Conservation (phyloP, 805 yeast genomes). For the Wickerhamomyces sydowiorum region DNA sequence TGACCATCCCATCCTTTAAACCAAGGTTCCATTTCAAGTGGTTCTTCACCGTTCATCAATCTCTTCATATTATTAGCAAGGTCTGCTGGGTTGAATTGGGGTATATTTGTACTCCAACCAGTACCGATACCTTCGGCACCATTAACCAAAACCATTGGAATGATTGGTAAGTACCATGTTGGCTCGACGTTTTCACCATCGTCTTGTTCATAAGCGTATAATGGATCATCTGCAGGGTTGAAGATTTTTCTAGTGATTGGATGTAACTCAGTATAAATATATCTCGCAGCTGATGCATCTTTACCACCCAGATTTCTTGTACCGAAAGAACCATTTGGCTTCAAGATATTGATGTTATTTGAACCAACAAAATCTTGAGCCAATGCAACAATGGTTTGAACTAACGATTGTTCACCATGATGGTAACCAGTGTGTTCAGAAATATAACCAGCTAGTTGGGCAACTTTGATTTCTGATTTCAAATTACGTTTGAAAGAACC, state of each 20-base stretch:
- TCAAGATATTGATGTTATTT: conserved; percentile 76
- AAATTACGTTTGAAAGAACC: conserved; percentile 83
- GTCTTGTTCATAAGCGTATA: conserved; percentile 77
- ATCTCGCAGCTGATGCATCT: conserved; percentile 97
- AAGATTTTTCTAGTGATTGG: conserved; percentile 73
- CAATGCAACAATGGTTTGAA: conserved; percentile 85
- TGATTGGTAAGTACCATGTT: conserved; percentile 88
- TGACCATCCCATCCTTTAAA: conserved; percentile 92
- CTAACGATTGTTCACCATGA: conserved; percentile 87
- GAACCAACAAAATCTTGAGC: conserved; percentile 93
- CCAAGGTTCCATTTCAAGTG: conserved; percentile 84
- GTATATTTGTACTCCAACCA: conserved; percentile 95
- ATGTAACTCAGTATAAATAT: conserved; percentile 81
- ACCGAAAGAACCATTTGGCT: conserved; percentile 95
- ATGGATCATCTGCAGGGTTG: conserved; percentile 72
- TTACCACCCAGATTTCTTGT: conserved; percentile 96
- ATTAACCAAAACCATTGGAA: conserved; percentile 92
- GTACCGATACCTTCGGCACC: conserved; percentile 99
- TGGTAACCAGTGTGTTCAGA: conserved; percentile 89
- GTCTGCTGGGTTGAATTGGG: conserved; percentile 84
- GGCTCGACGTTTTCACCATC: conserved; percentile 95
- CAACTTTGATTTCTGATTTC: conserved; percentile 76
- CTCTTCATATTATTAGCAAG: conserved; percentile 68
- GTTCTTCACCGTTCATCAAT: conserved; percentile 66
- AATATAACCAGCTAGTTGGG: conserved; percentile 85